Evolutionary conservation across 805 yeast species (phyloP).

Genomic region (Sungouiella thailandica): DNA sequence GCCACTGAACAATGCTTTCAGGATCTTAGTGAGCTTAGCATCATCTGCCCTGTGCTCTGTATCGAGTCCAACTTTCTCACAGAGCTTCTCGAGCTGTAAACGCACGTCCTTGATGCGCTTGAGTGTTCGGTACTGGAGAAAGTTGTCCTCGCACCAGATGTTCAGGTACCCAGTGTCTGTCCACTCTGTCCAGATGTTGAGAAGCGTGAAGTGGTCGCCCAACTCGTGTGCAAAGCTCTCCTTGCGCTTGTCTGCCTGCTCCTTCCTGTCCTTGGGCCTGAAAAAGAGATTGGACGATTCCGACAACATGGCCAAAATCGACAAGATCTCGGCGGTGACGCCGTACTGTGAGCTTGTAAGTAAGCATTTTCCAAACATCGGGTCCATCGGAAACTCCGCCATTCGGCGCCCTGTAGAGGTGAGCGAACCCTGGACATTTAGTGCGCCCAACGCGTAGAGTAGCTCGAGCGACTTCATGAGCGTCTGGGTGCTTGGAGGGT

Average conservation of each 20-base stretch:
- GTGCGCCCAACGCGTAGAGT: conserved; percentile 82
- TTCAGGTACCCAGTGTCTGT: conserved; percentile 56
- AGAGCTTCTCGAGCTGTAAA: conserved; percentile 59
- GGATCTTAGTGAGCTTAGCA: conserved; percentile 26
- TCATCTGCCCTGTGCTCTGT: conserved; percentile 20
- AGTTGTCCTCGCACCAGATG: conserved; percentile 84
- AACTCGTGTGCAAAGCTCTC: conserved; percentile 48
- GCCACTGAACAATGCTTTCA: conserved; percentile 60
- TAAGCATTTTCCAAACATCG: conserved; percentile 77
- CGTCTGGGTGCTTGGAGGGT: conserved; percentile 73
- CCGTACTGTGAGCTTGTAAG: conserved; percentile 54
- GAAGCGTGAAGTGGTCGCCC: conserved; percentile 77
- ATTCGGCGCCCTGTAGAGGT: conserved; percentile 76
- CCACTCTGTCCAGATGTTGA: conserved; percentile 80
- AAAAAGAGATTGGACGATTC: conserved; percentile 69
- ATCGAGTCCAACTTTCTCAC: conserved; percentile 47
- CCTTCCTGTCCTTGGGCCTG: conserved; percentile 63
- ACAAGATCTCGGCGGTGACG: conserved; percentile 64
- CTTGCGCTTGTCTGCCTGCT: conserved; percentile 60
- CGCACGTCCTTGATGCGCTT: conserved; percentile 65
- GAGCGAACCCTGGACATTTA: conserved; percentile 72
- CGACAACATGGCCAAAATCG: conserved; percentile 78
- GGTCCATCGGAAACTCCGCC: conserved; percentile 92
- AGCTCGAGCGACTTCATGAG: conserved; percentile 73
- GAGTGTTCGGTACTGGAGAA: conserved; percentile 70